phyloP scores from a whole-genome alignment of 805 yeast genomes.

The Phaffomyces antillensis region DNA sequence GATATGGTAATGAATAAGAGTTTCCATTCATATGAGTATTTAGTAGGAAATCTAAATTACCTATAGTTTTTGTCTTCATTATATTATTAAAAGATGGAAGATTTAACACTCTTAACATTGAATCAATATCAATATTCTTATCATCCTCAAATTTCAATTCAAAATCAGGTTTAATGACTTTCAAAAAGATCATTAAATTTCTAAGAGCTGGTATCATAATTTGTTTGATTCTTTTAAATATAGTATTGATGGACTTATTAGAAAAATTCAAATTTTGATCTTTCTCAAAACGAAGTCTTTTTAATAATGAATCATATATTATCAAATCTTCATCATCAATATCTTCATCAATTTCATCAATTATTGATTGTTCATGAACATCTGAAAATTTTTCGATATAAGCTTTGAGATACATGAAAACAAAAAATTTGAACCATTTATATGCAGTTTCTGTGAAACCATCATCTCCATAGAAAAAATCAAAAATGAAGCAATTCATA shows the following conservation, averaged over 20 bases:
- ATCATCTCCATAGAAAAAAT: background rate
- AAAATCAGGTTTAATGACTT: slow-evolving; percentile 14
- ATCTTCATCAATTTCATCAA: background rate
- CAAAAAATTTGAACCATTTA: slow-evolving; percentile 1
- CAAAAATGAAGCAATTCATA: background rate
- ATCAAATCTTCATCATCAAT: slow-evolving; percentile 1
- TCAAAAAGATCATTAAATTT: slow-evolving; percentile 15
- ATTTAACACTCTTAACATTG: slow-evolving; percentile 7
- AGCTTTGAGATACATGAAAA: background rate
- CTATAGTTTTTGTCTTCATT: background rate
- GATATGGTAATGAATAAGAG: slow-evolving; percentile 26
- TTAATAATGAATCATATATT: background rate
- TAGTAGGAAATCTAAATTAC: background rate
- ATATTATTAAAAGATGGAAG: slow-evolving; percentile 5
- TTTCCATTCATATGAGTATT: no score
- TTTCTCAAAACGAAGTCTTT: no score
- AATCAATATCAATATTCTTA: slow-evolving; percentile 4
- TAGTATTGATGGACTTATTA: background rate
- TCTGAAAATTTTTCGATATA: background rate
- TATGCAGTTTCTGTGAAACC: background rate
- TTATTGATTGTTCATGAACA: background rate
- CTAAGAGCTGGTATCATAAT: slow-evolving; percentile 16
- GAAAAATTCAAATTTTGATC: no score
- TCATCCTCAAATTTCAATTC: slow-evolving; percentile 4
- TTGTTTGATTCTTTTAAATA: slow-evolving; percentile 1